Conservation (phyloP, 2,329 filamentous ascomycete species). For the Ascochyta lentis region DNA sequence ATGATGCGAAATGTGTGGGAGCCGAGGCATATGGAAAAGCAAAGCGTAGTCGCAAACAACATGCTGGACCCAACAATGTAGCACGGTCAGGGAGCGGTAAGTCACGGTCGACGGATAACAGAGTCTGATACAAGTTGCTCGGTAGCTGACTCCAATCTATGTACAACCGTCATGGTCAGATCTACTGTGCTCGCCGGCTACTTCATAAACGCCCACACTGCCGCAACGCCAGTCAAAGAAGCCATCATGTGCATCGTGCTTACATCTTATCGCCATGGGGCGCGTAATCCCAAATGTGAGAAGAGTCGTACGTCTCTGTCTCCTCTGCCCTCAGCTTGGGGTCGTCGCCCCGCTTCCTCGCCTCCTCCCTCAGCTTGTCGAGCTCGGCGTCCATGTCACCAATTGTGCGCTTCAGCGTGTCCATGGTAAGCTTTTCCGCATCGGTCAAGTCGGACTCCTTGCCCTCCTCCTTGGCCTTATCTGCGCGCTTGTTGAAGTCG, state of each 20-base stretch:
- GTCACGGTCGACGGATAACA: not conserved
- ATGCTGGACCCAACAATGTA: not conserved
- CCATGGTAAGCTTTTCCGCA: conserved; percentile 29
- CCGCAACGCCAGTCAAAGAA: conserved; percentile 23
- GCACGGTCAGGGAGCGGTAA: not conserved
- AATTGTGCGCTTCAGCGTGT: conserved; percentile 31
- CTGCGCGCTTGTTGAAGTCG: conserved; percentile 47
- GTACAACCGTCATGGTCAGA: conserved; percentile 6
- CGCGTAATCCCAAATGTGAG: conserved; percentile 47
- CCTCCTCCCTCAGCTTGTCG: conserved; percentile 37
- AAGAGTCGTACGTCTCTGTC: conserved; percentile 43
- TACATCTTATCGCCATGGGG: conserved; percentile 28
- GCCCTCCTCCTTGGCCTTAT: conserved; percentile 40
- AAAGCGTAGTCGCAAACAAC: not conserved
- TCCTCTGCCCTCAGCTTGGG: conserved; percentile 39
- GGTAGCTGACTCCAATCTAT: conserved; percentile 1
- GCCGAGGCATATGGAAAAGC: not conserved
- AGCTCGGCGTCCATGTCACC: conserved; percentile 36
- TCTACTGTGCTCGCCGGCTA: not conserved
- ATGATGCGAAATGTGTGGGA: not conserved
- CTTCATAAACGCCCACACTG: conserved; percentile 4
- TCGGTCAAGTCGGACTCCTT: conserved; percentile 30
- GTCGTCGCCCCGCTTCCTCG: conserved; percentile 45
- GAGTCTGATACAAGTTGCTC: not conserved
- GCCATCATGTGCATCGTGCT: conserved; percentile 6